Percentiles rank a stretch among this genome's conserved stretches.
Conservation (phyloP, 179 eudicot species). For the Drosera spatulata region DNA sequence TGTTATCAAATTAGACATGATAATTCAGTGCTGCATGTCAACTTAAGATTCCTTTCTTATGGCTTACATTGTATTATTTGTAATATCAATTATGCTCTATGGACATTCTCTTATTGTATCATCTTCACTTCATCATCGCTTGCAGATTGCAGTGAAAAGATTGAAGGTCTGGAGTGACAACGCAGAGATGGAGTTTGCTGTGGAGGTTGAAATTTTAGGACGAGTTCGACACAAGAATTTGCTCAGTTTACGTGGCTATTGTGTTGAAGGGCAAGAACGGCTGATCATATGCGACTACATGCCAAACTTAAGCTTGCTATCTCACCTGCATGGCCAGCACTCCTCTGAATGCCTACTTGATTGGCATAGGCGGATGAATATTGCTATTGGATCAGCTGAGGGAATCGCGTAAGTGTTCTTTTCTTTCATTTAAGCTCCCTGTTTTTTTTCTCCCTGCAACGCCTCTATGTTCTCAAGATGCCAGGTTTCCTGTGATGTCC, state of each 20-base stretch:
- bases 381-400: constrained; percentile 82
- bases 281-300: constrained; percentile 86
- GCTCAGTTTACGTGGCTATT: constrained; percentile 78
- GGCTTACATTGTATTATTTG: not conserved
- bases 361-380: constrained; percentile 79
- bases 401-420: constrained; percentile 48
- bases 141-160: constrained; percentile 97
- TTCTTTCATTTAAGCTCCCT: not conserved
- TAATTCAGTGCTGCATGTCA: too few relatives aligned
- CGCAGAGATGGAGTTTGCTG: constrained; percentile 75
- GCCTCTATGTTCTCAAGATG: not conserved
- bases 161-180: constrained; percentile 79
- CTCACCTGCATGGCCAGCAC: constrained; percentile 88
- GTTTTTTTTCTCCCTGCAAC: not conserved
- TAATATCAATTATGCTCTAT: not conserved
- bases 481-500: not conserved
- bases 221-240: constrained; percentile 78
- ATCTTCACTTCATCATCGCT: not conserved
- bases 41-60: too few relatives aligned
- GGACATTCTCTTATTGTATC: not conserved
- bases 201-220: constrained; percentile 78
- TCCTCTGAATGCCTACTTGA: constrained; percentile 81
- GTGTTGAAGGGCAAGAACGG: constrained; percentile 93
- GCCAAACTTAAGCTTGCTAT: constrained; percentile 76
- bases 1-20: too few relatives aligned